phyloP scores from a whole-genome alignment of 2,329 filamentous ascomycete genomes.

The Clonostachys sp. region DNA sequence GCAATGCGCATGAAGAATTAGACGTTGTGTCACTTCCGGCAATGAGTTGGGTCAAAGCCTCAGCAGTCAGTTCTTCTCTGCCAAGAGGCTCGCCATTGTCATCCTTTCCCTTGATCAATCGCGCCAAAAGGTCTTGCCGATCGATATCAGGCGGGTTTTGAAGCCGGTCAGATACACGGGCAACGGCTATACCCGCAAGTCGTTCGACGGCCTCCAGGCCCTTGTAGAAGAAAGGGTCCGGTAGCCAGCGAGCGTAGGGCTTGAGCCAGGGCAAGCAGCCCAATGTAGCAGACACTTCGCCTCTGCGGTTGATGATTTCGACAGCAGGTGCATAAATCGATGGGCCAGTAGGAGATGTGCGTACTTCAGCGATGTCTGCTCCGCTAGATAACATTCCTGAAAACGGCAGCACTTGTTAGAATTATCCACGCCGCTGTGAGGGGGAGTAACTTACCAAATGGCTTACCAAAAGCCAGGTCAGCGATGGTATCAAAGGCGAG shows the following conservation, averaged over 20 bases:
- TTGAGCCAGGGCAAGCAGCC: constrained; percentile 71
- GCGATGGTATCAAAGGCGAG: constrained; percentile 49
- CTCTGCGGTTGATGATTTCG: constrained; percentile 82
- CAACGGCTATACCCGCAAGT: constrained; percentile 83
- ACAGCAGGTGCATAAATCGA: constrained; percentile 74
- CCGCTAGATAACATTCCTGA: constrained; percentile 67
- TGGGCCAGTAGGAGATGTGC: constrained; percentile 51
- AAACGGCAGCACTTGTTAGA: too few relatives aligned
- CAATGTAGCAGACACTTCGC: constrained; percentile 78
- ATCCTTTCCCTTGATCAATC: constrained; percentile 83
- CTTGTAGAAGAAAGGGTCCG: constrained; percentile 75
- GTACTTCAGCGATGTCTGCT: constrained; percentile 71
- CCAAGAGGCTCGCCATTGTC: constrained; percentile 72
- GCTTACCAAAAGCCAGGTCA: constrained; percentile 45
- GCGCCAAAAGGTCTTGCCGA: constrained; percentile 75
- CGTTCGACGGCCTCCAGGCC: constrained; percentile 73
- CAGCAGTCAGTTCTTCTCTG: constrained; percentile 77
- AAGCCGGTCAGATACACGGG: constrained; percentile 70
- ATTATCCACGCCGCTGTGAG: too few relatives aligned
- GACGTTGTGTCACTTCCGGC: constrained; percentile 74
- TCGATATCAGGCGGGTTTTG: constrained; percentile 61
- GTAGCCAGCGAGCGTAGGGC: constrained; percentile 75
- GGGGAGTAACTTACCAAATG: constrained; percentile 24
- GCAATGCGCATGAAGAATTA: constrained; percentile 76
- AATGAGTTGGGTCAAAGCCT: constrained; percentile 85